Evolutionary conservation across 306 rosid species (phyloP).

Genomic region (Quercus glauca): DNA sequence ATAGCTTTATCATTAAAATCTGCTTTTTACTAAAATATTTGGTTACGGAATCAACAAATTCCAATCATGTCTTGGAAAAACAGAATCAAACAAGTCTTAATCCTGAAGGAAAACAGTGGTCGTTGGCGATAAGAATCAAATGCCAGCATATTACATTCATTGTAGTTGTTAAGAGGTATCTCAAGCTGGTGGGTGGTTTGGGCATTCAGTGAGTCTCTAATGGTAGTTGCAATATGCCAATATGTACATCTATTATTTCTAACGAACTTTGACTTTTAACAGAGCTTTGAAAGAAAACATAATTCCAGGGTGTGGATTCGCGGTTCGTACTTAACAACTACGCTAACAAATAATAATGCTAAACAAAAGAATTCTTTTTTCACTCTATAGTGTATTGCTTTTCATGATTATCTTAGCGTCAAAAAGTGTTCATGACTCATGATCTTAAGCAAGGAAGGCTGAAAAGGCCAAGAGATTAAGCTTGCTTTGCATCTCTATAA

Average conservation of each 20-base stretch:
- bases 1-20: too few species aligned
- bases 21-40: too few species aligned
- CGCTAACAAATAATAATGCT: not conserved
- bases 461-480: too few species aligned
- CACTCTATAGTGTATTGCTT: not conserved
- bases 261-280: slow-evolving; percentile 31
- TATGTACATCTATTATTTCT: slow-evolving; percentile 22
- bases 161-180: slow-evolving; percentile 27
- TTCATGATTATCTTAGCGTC: not conserved
- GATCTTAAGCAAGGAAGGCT: too few species aligned
- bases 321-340: slow-evolving; percentile 22
- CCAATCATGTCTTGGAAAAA: not conserved
- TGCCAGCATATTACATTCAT: slow-evolving; percentile 4
- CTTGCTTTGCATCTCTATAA: too few species aligned
- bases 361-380: not conserved
- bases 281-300: slow-evolving; percentile 16
- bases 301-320: slow-evolving; percentile 16
- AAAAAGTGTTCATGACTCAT: not conserved
- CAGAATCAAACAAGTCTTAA: not conserved
- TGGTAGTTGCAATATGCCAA: not conserved
- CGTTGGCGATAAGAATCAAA: slow-evolving; percentile 29
- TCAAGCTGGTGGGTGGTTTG: not conserved
- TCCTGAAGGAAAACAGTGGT: slow-evolving; percentile 16
- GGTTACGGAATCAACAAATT: not conserved
- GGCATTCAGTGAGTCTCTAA: slow-evolving; percentile 17